Base-by-base conservation (phyloP, 805 yeast genomes). In the Torulaspora franciscae region DNA sequence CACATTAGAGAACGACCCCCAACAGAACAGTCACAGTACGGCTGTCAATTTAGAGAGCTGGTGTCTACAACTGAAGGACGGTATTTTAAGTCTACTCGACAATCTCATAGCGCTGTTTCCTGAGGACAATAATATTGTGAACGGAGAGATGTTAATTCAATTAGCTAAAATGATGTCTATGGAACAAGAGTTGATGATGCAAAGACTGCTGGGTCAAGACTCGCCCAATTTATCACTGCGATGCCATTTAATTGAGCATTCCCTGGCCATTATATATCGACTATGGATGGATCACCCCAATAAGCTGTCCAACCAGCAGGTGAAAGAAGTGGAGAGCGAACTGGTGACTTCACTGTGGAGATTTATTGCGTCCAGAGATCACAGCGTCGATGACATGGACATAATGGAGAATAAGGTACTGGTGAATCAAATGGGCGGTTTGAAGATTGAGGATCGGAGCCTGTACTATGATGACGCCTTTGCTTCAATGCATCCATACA, bases 21-120 rank as follows among this genome's bases (percentile, higher is more conserved):
- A 37, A 4, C 35, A 43, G 1, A 29, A 51, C 7, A 43, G 40
- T 7, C 33, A 36, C 7, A 32, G 37, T 22, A 29, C 46, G 7
- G 47, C 45, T 26, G 40, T 49, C 26, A 53, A 51, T 35, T 46
- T 57, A 34, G 66, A 57, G 47, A 48, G 48, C 38, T 57, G 62
- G 60, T 44, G 47, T 30, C 37, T 60, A 8, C 34, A 35, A 11
- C 40, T 81, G 3, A 70, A 76, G 28, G 59, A 72, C 17, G 65
- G 66, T 40, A 75, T 81, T 1, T 62, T 79, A 10, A 67, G 67
- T 17, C 55, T 80, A 3, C 64, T 83, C 26, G 85, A 80, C 56
- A 64, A 70, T 19, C 66, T 64, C 32, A 42, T 67, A 37, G 50
- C 40, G 13, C 37, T 48, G 24, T 57, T 58, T 33, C 55, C 58